These are phyloP conservation scores for Daldinia grandis DNA, from an alignment of 495 filamentous ascomycete species.

Conservation along the genomic window DNA sequence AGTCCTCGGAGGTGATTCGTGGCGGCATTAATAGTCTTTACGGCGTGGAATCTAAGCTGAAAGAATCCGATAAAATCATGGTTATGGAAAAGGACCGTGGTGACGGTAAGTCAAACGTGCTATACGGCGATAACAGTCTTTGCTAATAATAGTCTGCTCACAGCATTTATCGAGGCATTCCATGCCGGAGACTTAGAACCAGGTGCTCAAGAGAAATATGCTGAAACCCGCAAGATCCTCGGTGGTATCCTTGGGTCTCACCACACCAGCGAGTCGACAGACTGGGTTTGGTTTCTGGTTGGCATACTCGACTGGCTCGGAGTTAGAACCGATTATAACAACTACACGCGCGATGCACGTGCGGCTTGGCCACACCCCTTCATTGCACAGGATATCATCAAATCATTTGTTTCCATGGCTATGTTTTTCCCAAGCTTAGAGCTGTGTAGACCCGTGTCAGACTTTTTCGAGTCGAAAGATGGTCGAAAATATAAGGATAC, in stretches of 20 bases:
- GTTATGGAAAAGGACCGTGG: constrained; percentile 40
- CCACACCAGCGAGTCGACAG: constrained; percentile 19
- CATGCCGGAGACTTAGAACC: constrained; percentile 56
- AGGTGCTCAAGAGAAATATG: constrained; percentile 47
- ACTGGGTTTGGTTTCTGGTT: constrained; percentile 48
- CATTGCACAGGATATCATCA: constrained; percentile 51
- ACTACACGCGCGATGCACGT: constrained; percentile 28
- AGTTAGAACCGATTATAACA: constrained; percentile 43
- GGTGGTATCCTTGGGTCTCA: constrained; percentile 44
- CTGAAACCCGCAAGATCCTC: constrained; percentile 48
- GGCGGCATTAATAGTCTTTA: constrained; percentile 47
- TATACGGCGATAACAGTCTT: neutral
- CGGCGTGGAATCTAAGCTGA: constrained; percentile 41
- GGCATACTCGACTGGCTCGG: constrained; percentile 49
- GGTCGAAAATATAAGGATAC: constrained; percentile 48
- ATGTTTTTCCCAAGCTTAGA: constrained; percentile 53
- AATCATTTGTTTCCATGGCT: constrained; percentile 51
- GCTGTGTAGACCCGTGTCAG: constrained; percentile 34
- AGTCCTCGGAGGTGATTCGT: constrained; percentile 40
- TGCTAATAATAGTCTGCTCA: constrained; percentile 7
- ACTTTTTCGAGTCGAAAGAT: constrained; percentile 46
- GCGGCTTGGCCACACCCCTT: constrained; percentile 51
- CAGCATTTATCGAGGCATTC: constrained; percentile 55
- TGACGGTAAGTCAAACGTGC: constrained; percentile 18
- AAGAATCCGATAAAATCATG: constrained; percentile 33